phyloP scores from a whole-genome alignment of 129 eudicot species.

The Sambucus nigra region DNA sequence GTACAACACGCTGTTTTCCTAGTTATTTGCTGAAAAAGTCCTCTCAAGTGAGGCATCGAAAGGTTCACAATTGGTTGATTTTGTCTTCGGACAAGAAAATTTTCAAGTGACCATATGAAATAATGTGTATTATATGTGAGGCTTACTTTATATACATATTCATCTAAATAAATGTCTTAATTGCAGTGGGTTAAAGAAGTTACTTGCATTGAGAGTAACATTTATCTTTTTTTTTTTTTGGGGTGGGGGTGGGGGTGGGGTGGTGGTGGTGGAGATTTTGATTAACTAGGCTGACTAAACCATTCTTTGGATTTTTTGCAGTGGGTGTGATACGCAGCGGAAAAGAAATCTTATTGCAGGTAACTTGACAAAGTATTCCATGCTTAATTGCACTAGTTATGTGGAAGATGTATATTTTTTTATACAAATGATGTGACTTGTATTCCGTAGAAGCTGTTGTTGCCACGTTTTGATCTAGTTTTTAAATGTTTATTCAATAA shows the following conservation, averaged over 20 bases:
- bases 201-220: no score
- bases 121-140: no score
- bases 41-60: no score
- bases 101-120: no score
- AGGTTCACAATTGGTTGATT: no score
- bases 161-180: no score
- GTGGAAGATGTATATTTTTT: neutral
- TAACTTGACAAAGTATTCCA: constrained; percentile 10
- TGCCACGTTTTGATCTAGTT: neutral
- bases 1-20: no score
- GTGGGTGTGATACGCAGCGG: constrained; percentile 53
- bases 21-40: no score
- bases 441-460: neutral
- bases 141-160: no score
- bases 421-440: neutral
- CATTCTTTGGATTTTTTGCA: constrained; percentile 17
- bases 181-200: no score
- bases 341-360: constrained; percentile 78
- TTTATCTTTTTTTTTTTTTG: neutral
- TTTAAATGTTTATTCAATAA: neutral
- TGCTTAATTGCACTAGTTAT: neutral
- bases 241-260: neutral
- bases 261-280: no score
- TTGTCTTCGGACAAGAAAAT: no score
- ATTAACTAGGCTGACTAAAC: constrained; percentile 3